phyloP scores from a whole-genome alignment of 202 grass and related monocot genomes.

The Zizania palustris region DNA sequence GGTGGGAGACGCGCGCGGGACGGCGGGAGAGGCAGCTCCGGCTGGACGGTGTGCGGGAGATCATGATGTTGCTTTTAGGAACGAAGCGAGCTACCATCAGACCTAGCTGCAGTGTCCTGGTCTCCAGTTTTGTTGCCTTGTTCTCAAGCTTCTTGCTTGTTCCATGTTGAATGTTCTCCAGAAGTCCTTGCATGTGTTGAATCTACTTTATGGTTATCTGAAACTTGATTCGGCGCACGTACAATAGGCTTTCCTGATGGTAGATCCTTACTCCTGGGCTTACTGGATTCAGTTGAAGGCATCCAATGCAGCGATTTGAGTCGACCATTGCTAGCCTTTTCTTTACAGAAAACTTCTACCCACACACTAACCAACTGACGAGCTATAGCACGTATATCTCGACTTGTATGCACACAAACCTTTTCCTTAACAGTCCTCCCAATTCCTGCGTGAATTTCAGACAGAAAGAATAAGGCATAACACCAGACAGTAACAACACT shows the following conservation, averaged over 20 bases:
- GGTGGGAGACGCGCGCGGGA: too few relatives aligned
- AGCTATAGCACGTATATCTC: slow-evolving; percentile 98
- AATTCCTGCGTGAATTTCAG: slow-evolving; percentile 65
- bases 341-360: slow-evolving; percentile 96
- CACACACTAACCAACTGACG: slow-evolving; percentile 89
- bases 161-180: slow-evolving; percentile 31
- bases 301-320: slow-evolving; percentile 67
- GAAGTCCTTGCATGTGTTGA: slow-evolving; percentile 30
- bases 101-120: slow-evolving; percentile 43
- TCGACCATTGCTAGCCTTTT: slow-evolving; percentile 81
- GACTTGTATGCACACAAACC: slow-evolving; percentile 96
- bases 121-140: slow-evolving; percentile 62
- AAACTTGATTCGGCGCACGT: slow-evolving; percentile 46
- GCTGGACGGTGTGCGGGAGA: too few relatives aligned
- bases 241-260: slow-evolving; percentile 52
- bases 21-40: too few relatives aligned
- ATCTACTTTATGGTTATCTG: slow-evolving; percentile 38
- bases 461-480: slow-evolving; percentile 32
- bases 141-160: slow-evolving; percentile 65
- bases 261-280: slow-evolving; percentile 57
- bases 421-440: slow-evolving; percentile 96
- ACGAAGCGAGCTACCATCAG: slow-evolving; percentile 54
- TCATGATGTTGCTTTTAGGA: slow-evolving; percentile 53
- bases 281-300: slow-evolving; percentile 57
- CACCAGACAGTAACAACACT: slow-evolving; percentile 1